Percentiles rank a stretch among this genome's conserved stretches.
Conservation (phyloP, 345 rosid species). For the Brassica carinata region DNA sequence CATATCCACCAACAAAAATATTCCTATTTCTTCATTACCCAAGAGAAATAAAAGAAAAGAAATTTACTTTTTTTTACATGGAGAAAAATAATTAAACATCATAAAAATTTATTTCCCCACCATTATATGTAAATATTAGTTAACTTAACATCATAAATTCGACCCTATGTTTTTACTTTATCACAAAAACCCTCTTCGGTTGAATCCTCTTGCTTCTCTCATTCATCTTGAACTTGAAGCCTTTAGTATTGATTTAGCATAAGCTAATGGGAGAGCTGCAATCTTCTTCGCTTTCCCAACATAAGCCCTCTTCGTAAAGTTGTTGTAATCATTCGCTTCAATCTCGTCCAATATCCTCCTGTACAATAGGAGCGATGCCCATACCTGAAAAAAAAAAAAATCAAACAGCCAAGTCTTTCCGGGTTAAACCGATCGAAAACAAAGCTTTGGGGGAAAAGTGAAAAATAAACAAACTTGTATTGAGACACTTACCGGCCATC, state of each 20-base stretch:
- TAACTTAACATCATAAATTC: constrained; percentile 33
- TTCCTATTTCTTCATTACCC: background rate
- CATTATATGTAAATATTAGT: constrained; percentile 34
- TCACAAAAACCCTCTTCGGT: constrained; percentile 29
- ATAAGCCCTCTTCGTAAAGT: constrained; percentile 82
- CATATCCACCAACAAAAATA: background rate
- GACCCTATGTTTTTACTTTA: constrained; percentile 23
- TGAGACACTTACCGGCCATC: constrained; percentile 73
- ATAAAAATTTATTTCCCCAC: constrained; percentile 14
- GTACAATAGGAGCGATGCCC: constrained; percentile 71
- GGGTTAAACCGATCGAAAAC: constrained; percentile 8
- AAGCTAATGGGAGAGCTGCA: constrained; percentile 65
- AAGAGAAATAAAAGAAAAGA: background rate
- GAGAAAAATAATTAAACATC: constrained; percentile 12
- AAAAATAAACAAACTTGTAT: background rate
- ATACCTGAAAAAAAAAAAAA: constrained; percentile 48
- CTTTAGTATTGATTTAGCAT: constrained; percentile 51
- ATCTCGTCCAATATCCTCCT: constrained; percentile 77
- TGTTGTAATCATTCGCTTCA: constrained; percentile 86
- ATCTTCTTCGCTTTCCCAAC: constrained; percentile 77
- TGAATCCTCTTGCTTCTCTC: constrained; percentile 12
- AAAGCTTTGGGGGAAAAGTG: background rate
- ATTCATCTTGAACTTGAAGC: constrained; percentile 32
- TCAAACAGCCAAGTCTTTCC: background rate
- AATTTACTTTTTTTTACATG: background rate